Conservation (phyloP, 2,329 filamentous ascomycete genomes). For the Calycina marina region DNA sequence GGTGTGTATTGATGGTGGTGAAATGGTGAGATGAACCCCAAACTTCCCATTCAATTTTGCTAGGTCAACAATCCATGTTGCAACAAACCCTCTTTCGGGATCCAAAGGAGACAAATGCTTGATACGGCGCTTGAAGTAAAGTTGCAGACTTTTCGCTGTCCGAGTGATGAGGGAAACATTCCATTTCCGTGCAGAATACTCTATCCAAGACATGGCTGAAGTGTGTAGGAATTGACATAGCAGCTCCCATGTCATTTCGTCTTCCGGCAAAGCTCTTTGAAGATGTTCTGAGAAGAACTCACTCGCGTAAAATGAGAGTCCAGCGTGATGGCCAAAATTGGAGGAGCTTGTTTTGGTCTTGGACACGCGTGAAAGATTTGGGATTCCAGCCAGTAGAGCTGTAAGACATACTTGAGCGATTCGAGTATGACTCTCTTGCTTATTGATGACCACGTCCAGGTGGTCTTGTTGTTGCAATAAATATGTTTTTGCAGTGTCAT, state of each 20-base stretch:
- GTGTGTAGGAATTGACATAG: not conserved
- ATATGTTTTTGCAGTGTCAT: not conserved
- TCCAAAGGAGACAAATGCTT: constrained; percentile 3
- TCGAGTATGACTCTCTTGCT: not conserved
- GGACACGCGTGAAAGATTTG: not conserved
- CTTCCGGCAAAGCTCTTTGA: not conserved
- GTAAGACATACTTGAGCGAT: not conserved
- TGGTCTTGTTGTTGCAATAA: not conserved
- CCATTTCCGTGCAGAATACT: not conserved
- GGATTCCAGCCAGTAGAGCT: not conserved
- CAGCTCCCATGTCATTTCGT: not conserved
- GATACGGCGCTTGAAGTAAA: constrained; percentile 6
- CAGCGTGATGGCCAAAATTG: not conserved
- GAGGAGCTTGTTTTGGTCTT: not conserved
- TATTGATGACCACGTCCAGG: not conserved
- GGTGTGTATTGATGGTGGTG: constrained; percentile 23
- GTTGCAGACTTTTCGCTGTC: not conserved
- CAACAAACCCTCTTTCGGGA: constrained; percentile 14
- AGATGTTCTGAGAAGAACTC: not conserved
- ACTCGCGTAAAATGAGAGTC: not conserved
- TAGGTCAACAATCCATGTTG: constrained; percentile 22
- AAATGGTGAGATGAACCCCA: constrained; percentile 16
- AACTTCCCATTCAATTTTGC: constrained; percentile 23
- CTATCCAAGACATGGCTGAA: not conserved
- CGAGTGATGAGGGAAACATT: not conserved